Evolutionary conservation across 192 early-diverging fungal species (phyloP).

Genomic region (Coemansia nantahalensis): DNA sequence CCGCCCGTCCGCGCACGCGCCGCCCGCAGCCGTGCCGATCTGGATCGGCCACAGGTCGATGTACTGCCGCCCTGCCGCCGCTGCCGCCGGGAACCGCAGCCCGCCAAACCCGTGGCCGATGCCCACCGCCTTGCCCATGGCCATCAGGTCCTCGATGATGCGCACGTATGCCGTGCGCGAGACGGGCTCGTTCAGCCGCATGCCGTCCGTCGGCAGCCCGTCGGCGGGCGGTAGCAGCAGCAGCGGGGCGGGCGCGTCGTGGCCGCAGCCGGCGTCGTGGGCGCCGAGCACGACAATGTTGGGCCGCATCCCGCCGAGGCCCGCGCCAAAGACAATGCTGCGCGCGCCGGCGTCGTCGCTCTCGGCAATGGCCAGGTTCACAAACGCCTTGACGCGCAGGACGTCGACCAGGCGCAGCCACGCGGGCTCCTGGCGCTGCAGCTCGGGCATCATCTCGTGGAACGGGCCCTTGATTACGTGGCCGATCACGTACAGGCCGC

Average conservation of each 20-base stretch:
- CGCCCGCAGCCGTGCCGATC: constrained; percentile 36
- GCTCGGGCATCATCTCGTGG: constrained; percentile 51
- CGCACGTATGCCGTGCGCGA: constrained; percentile 60
- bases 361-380: constrained; percentile 56
- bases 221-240: not conserved
- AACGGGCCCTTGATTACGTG: constrained; percentile 62
- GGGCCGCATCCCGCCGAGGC: constrained; percentile 67
- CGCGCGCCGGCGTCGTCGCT: constrained; percentile 55
- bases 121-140: constrained; percentile 67
- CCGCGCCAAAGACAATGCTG: constrained; percentile 59
- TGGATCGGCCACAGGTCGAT: constrained; percentile 78
- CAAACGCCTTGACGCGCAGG: constrained; percentile 61
- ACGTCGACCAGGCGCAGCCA: constrained; percentile 65
- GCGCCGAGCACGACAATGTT: constrained; percentile 67
- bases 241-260: not conserved
- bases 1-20: constrained; percentile 5
- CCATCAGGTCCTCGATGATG: constrained; percentile 68
- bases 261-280: constrained; percentile 30
- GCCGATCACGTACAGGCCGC: constrained; percentile 64
- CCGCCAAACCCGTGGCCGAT: constrained; percentile 63
- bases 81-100: constrained; percentile 16
- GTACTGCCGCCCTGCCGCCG: constrained; percentile 35
- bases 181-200: constrained; percentile 59
- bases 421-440: constrained; percentile 51
- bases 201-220: constrained; percentile 56